Evolutionary conservation across 805 yeast genomes (phyloP).

Genomic region (Wickerhamiella sorbophila): DNA sequence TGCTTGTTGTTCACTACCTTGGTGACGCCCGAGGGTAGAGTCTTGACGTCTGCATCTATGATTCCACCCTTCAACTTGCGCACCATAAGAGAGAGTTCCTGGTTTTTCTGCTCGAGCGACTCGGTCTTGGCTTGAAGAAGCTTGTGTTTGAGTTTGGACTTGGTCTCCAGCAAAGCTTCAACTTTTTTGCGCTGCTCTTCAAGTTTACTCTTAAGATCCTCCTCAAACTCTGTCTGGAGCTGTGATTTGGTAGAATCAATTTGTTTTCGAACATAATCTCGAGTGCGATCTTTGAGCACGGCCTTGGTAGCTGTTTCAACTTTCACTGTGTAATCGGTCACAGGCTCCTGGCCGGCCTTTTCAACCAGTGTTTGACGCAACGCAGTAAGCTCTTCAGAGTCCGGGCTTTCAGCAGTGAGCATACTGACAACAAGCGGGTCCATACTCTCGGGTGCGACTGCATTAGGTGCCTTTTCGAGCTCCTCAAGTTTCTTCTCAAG

Average conservation of each 20-base stretch:
- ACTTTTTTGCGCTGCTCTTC: slow-evolving; percentile 7
- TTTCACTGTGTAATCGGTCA: slow-evolving; percentile 7
- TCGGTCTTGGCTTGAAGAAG: slow-evolving; percentile 43
- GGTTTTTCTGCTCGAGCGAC: slow-evolving; percentile 31
- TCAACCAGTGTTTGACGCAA: slow-evolving; percentile 3
- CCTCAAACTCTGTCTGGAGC: slow-evolving; percentile 9
- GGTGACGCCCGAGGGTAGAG: slow-evolving; percentile 8
- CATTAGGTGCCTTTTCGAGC: neutral
- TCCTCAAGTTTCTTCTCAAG: slow-evolving; percentile 15
- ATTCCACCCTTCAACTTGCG: slow-evolving; percentile 16
- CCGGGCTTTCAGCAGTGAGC: slow-evolving; percentile 13
- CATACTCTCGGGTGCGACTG: neutral
- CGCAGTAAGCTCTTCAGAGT: neutral
- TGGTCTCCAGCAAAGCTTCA: slow-evolving; percentile 10
- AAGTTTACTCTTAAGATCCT: slow-evolving; percentile 9
- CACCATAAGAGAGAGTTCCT: slow-evolving; percentile 13
- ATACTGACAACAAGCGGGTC: slow-evolving; percentile 6
- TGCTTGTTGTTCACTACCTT: slow-evolving; percentile 1
- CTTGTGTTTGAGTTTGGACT: slow-evolving; percentile 22
- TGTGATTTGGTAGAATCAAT: slow-evolving; percentile 10
- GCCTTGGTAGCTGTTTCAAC: slow-evolving; percentile 12
- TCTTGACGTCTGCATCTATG: slow-evolving; percentile 4
- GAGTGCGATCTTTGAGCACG: slow-evolving; percentile 11
- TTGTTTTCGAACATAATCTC: slow-evolving; percentile 12
- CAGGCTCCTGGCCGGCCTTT: slow-evolving; percentile 3